These are phyloP conservation scores for Wickerhamiella brachini DNA, from an alignment of 805 yeast species.

Conservation along the genomic window DNA sequence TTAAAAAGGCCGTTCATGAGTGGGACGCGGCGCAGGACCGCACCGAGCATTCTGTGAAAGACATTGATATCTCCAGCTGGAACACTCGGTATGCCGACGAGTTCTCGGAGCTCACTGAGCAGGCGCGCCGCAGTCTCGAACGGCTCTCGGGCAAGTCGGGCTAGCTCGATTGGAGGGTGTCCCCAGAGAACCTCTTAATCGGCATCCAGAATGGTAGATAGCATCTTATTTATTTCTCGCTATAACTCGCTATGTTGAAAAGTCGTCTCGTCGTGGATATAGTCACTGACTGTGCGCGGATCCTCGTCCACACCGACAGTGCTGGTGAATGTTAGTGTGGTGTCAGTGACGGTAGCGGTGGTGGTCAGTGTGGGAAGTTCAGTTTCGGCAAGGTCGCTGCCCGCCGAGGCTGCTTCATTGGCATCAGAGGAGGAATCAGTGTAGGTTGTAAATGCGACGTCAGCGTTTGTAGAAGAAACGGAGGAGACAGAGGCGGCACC, in stretches of 20 bases:
- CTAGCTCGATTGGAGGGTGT: too few species aligned
- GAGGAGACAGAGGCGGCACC: not conserved
- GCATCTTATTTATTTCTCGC: not conserved
- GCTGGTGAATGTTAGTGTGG: not conserved
- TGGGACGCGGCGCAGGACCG: constrained; percentile 14
- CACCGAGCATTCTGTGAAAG: constrained; percentile 6
- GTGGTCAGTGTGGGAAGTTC: not conserved
- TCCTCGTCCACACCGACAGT: not conserved
- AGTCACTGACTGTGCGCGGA: not conserved
- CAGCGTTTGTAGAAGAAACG: not conserved
- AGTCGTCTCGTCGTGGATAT: not conserved
- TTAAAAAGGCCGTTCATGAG: constrained; percentile 39
- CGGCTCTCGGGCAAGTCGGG: not conserved
- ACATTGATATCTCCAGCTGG: constrained; percentile 10
- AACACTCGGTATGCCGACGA: constrained; percentile 13
- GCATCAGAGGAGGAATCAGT: not conserved
- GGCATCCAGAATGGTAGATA: too few species aligned
- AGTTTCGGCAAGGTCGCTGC: too few species aligned
- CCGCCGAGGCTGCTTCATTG: too few species aligned
- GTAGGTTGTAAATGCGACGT: too few species aligned
- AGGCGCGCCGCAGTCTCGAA: constrained; percentile 4
- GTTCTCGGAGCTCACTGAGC: constrained; percentile 11
- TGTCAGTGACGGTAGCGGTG: not conserved
- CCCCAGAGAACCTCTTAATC: too few species aligned
- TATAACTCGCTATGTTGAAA: not conserved